A percentile compares a stretch with the other conserved stretches of the same genome.
Evolutionary conservation across 2,329 filamentous ascomycete genomes (phyloP).

Genomic region (Nannizzia gypsea): DNA sequence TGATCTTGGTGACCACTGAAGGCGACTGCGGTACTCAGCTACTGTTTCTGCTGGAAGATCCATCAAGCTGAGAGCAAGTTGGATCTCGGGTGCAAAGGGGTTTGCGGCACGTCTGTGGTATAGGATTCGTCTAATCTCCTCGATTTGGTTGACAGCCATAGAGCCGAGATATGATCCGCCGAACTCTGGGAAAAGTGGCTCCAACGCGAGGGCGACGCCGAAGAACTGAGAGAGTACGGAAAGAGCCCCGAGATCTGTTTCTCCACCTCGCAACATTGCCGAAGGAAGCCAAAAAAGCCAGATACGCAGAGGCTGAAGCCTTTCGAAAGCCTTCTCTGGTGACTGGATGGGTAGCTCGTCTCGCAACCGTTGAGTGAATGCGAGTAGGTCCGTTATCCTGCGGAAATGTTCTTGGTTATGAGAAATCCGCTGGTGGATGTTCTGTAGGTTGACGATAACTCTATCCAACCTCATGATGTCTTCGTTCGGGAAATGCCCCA

Average conservation of each 20-base stretch:
- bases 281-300: conserved; percentile 97
- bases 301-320: conserved; percentile 73
- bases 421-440: conserved; percentile 50
- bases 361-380: conserved; percentile 60
- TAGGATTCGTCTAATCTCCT: conserved; percentile 71
- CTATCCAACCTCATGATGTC: conserved; percentile 57
- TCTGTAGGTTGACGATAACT: conserved; percentile 51
- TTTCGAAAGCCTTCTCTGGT: conserved; percentile 76
- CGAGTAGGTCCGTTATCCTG: conserved; percentile 56
- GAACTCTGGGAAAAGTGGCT: conserved; percentile 83
- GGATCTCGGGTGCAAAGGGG: conserved; percentile 45
- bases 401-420: conserved; percentile 58
- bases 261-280: conserved; percentile 64
- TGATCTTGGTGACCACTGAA: conserved; percentile 47
- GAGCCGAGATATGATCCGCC: conserved; percentile 79
- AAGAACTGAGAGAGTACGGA: conserved; percentile 86
- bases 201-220: conserved; percentile 72
- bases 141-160: conserved; percentile 66
- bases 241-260: conserved; percentile 63
- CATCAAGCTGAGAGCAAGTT: conserved; percentile 56
- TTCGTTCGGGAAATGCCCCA: conserved; percentile 42
- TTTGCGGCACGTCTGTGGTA: conserved; percentile 54
- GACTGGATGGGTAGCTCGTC: conserved; percentile 58
- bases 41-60: conserved; percentile 60
- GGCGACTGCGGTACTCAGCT: conserved; percentile 54